Evolutionary conservation across 202 grass and related monocot genomes (phyloP).

Genomic region (Zoysia matrella): DNA sequence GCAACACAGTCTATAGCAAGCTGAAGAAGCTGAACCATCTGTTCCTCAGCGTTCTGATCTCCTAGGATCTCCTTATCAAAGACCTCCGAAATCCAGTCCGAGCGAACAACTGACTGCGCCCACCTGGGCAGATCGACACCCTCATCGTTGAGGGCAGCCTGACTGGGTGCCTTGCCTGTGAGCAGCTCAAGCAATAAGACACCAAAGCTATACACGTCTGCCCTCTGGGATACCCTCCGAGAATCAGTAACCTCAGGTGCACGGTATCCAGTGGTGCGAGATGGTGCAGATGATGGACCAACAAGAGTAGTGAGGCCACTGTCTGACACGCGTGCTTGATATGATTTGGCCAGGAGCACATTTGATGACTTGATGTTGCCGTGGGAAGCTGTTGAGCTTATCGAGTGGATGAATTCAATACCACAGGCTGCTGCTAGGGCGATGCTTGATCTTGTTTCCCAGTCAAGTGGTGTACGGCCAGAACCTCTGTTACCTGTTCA

Average conservation of each 20-base stretch:
- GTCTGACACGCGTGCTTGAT: constrained; percentile 77
- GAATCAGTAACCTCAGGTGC: constrained; percentile 81
- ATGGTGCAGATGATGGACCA: constrained; percentile 49
- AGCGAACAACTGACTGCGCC: constrained; percentile 72
- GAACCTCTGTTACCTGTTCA: constrained; percentile 69
- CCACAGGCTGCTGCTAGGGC: constrained; percentile 60
- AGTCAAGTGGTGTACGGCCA: constrained; percentile 53
- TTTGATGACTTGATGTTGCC: constrained; percentile 86
- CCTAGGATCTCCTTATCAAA: constrained; percentile 68
- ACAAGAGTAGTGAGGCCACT: constrained; percentile 64
- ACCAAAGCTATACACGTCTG: constrained; percentile 92
- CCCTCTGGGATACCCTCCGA: constrained; percentile 69
- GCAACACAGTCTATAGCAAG: constrained; percentile 78
- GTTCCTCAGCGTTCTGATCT: constrained; percentile 60
- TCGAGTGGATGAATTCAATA: constrained; percentile 72
- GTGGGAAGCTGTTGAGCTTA: constrained; percentile 51
- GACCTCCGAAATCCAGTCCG: constrained; percentile 71
- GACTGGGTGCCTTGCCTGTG: constrained; percentile 80
- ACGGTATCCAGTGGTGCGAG: constrained; percentile 66
- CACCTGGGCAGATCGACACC: constrained; percentile 79
- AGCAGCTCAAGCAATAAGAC: constrained; percentile 89
- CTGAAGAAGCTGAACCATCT: constrained; percentile 80
- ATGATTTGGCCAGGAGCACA: constrained; percentile 61
- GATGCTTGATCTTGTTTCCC: constrained; percentile 61
- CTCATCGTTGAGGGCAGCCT: constrained; percentile 72